Evolutionary conservation across 2,329 filamentous ascomycete genomes (phyloP), one percentile per base, ranked within the genome.

Genomic region (Blastomyces silverae): DNA sequence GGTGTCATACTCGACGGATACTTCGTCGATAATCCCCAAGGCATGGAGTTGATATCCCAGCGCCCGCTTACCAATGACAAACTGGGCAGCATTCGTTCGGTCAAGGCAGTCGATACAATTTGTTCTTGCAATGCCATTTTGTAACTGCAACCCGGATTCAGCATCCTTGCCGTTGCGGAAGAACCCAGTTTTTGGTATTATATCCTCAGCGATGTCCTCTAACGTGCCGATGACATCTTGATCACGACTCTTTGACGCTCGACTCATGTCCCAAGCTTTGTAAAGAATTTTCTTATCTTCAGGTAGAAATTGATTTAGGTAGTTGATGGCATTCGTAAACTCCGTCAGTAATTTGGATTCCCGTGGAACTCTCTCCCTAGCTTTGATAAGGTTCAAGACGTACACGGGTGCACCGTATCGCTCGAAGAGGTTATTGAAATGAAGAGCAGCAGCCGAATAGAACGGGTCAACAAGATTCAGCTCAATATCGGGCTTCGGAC

Each of bases 61-160:
- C 0, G 94, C 94, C 70, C 91, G 85, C 79, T 99, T 99, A 4
- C 92, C 94, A 71, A 99, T 95, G 39, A 99, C 92, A 70, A 97
- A 99, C 73, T 99, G 94, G 1, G 94, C 94, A 2, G 94, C 94
- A 74, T 99, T 99, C 10, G 94, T 99, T 28, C 94, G 88, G 76
- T 99, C 94, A 0, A 99, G 83, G 72, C 94, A 99, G 76, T 99
- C 94, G 71, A 99, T 97, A 75, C 94, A 99, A 73, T 99, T 99
- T 0, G 94, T 99, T 65, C 94, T 86, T 11, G 91, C 93, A 52
- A 99, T 85, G 11, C 94, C 94, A 69, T 96, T 96, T 74, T 99
- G 94, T 1, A 94, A 85, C 42, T 83, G 84, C 3, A 89, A 82
- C 3, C 85, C 82, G 25, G 84, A 84, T 50, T 86, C 85, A 1